Percentiles rank a stretch among this genome's conserved stretches.
phyloP scores from a whole-genome alignment of 306 rosid genomes.

The Cucumis cinereus region DNA sequence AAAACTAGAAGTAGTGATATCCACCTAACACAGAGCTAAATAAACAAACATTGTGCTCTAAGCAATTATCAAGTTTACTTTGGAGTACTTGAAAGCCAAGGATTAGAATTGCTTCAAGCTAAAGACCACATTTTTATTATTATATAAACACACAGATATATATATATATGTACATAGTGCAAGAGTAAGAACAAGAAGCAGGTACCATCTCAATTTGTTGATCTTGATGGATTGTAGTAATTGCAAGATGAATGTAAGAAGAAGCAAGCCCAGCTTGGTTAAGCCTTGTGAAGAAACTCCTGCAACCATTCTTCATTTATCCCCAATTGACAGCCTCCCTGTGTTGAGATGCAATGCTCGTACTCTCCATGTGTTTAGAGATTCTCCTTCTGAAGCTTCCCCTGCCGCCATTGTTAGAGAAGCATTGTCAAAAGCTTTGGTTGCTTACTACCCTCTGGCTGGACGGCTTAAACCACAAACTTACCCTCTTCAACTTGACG shows the following conservation, averaged over 20 bases:
- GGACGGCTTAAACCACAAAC: slow-evolving; percentile 27
- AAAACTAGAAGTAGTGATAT: neutral
- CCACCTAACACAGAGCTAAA: neutral
- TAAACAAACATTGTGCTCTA: neutral
- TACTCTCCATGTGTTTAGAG: slow-evolving; percentile 57
- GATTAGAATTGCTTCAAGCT: neutral
- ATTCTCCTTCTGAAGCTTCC: slow-evolving; percentile 18
- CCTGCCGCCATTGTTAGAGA: slow-evolving; percentile 32
- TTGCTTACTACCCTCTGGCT: slow-evolving; percentile 67
- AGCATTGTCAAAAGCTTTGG: slow-evolving; percentile 57
- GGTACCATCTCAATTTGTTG: neutral
- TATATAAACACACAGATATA: neutral
- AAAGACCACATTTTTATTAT: neutral
- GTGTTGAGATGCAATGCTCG: slow-evolving; percentile 47
- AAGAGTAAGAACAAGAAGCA: neutral
- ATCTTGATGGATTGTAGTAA: slow-evolving; percentile 18
- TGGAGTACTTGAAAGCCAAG: neutral
- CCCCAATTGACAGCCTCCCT: slow-evolving; percentile 39
- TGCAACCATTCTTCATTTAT: slow-evolving; percentile 30
- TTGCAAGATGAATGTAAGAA: slow-evolving; percentile 12
- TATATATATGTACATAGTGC: neutral
- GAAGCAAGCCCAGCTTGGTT: slow-evolving; percentile 28
- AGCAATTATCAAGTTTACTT: neutral
- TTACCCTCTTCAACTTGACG: slow-evolving; percentile 30
- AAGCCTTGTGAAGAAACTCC: slow-evolving; percentile 40